Evolutionary conservation across 140 eudicot species (phyloP).

Genomic region (Cichorium intybus): DNA sequence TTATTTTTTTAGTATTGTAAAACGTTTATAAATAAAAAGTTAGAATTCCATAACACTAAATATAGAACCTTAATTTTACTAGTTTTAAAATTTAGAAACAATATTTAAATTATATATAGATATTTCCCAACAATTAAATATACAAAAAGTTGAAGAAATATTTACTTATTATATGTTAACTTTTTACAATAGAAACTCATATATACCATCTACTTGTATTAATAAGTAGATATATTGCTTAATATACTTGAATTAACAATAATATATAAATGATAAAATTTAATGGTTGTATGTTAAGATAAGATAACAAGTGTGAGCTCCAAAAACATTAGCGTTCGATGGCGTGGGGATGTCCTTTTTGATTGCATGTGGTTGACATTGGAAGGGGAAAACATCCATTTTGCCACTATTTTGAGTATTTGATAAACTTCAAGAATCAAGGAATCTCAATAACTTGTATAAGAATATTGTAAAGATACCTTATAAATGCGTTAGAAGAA

Average conservation of each 20-base stretch:
- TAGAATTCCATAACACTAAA: background rate
- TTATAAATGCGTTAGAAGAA: background rate
- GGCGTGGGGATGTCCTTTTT: slow-evolving; percentile 20
- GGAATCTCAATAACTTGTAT: background rate
- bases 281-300: slow-evolving; percentile 21
- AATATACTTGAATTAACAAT: too few species aligned
- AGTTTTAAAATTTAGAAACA: too few species aligned
- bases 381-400: slow-evolving; percentile 2
- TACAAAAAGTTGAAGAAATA: background rate
- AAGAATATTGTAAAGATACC: background rate
- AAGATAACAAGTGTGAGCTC: slow-evolving; percentile 36
- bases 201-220: background rate
- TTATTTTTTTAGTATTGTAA: too few species aligned
- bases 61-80: too few species aligned
- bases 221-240: background rate
- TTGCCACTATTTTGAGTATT: slow-evolving; percentile 3
- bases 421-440: slow-evolving; percentile 4
- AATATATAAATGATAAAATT: background rate
- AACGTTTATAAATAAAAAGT: background rate
- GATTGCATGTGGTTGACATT: slow-evolving; percentile 18
- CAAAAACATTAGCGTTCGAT: slow-evolving; percentile 24
- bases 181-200: too few species aligned
- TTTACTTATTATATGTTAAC: too few species aligned
- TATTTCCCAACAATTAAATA: background rate
- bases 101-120: too few species aligned